These are phyloP conservation scores for Dentipellis fragilis DNA, from an alignment of 768 basidiomycete genomes.

Conservation along the genomic window DNA sequence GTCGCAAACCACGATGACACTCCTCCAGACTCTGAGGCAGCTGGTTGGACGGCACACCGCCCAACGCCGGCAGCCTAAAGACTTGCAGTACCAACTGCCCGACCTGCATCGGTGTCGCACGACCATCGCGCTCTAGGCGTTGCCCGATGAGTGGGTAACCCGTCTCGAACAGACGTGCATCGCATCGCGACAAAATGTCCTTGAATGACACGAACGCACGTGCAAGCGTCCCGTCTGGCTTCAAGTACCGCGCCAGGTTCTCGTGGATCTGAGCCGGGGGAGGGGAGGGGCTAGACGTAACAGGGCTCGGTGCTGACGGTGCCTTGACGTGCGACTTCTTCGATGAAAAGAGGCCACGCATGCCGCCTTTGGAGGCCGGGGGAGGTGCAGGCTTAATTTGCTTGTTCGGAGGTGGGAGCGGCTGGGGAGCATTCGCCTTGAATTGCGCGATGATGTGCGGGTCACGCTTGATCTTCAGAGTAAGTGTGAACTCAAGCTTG, in stretches of 20 bases:
- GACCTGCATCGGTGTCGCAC: conserved; percentile 57
- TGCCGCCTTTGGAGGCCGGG: conserved; percentile 48
- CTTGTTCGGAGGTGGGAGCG: conserved; percentile 26
- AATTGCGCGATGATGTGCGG: conserved; percentile 76
- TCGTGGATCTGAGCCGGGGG: conserved; percentile 42
- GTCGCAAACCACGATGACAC: conserved; percentile 77
- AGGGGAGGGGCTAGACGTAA: conserved; percentile 15
- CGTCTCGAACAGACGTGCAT: conserved; percentile 77
- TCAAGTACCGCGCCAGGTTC: conserved; percentile 75
- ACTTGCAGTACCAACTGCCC: conserved; percentile 87
- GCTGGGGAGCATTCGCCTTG: conserved; percentile 47
- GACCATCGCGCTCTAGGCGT: conserved; percentile 44
- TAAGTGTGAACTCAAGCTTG: conserved; percentile 91
- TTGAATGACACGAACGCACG: conserved; percentile 85
- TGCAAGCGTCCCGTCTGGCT: conserved; percentile 80
- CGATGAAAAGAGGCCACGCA: conserved; percentile 70
- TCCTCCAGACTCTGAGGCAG: conserved; percentile 92
- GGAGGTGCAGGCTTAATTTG: conserved; percentile 24
- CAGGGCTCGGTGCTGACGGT: conserved; percentile 11
- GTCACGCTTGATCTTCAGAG: conserved; percentile 78
- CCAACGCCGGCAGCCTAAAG: conserved; percentile 81
- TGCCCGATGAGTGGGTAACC: conserved; percentile 76
- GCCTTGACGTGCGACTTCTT: conserved; percentile 56
- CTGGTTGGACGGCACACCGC: conserved; percentile 67
- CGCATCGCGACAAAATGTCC: conserved; percentile 74